Evolutionary conservation across 768 basidiomycete species (phyloP).

Genomic region (Megacollybia marginata): DNA sequence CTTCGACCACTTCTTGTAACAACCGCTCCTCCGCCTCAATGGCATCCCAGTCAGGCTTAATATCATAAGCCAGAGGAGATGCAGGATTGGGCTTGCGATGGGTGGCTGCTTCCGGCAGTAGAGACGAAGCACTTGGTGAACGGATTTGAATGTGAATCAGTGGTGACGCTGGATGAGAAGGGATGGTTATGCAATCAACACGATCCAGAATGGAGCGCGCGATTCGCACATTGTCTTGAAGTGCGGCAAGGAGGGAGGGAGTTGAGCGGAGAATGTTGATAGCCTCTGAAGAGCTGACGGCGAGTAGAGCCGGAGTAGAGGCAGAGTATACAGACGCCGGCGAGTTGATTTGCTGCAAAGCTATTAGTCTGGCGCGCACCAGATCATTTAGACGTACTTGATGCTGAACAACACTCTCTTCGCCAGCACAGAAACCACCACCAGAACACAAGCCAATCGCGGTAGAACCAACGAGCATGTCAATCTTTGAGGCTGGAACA

Average conservation of each 20-base stretch:
- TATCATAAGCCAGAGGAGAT: slow-evolving; percentile 38
- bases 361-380: background rate
- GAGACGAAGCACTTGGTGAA: slow-evolving; percentile 16
- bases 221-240: slow-evolving; percentile 75
- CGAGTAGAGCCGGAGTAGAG: slow-evolving; percentile 83
- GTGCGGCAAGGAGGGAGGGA: slow-evolving; percentile 64
- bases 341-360: slow-evolving; percentile 81
- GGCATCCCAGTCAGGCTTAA: slow-evolving; percentile 43
- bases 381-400: slow-evolving; percentile 42
- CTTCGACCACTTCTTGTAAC: slow-evolving; percentile 91
- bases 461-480: slow-evolving; percentile 91
- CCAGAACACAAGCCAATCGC: slow-evolving; percentile 75
- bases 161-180: slow-evolving; percentile 81
- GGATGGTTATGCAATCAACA: slow-evolving; percentile 73
- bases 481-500: slow-evolving; percentile 83
- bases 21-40: slow-evolving; percentile 66
- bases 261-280: slow-evolving; percentile 72
- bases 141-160: slow-evolving; percentile 79
- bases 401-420: slow-evolving; percentile 74
- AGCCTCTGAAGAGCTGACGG: slow-evolving; percentile 81
- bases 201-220: slow-evolving; percentile 79
- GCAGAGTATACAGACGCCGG: slow-evolving; percentile 96
- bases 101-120: slow-evolving; percentile 17
- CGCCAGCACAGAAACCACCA: slow-evolving; percentile 96
- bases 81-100: slow-evolving; percentile 43